phyloP scores from a whole-genome alignment of 441 rosid genomes.

The Arabidopsis lyrata region DNA sequence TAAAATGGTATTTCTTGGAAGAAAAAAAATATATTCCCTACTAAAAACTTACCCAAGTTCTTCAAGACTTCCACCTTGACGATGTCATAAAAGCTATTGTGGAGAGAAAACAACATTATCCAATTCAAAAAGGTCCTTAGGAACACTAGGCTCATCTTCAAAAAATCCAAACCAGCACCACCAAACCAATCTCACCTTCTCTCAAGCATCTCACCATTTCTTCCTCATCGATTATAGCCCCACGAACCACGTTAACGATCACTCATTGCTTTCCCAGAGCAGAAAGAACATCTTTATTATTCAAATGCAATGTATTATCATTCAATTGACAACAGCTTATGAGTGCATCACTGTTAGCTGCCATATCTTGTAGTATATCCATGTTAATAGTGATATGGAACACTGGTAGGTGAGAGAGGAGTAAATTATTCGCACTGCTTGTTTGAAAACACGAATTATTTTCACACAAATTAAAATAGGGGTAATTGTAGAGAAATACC shows the following conservation, averaged over 20 bases:
- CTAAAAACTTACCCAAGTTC: background rate
- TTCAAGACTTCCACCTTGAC: background rate
- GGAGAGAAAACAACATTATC: conserved; percentile 10
- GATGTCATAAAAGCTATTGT: background rate
- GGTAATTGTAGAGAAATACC: too few relatives aligned
- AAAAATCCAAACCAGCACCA: conserved; percentile 17
- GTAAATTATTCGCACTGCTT: too few relatives aligned
- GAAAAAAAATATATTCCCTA: background rate
- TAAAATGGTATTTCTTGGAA: too few relatives aligned
- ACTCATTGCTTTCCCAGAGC: conserved; percentile 9
- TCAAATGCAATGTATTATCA: conserved; percentile 5
- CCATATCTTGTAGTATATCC: background rate
- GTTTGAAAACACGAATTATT: too few relatives aligned
- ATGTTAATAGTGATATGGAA: background rate
- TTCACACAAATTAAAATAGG: too few relatives aligned
- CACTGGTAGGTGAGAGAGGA: too few relatives aligned
- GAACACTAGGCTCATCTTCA: conserved; percentile 12
- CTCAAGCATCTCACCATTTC: conserved; percentile 13
- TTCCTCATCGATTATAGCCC: background rate
- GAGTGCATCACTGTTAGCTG: conserved; percentile 3
- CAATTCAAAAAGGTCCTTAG: background rate
- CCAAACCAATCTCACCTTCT: conserved; percentile 5
- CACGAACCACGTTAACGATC: background rate
- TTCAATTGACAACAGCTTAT: background rate
- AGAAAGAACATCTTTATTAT: background rate